Evolutionary conservation across 306 rosid genomes (phyloP), one percentile per base, ranked within the genome.

Genomic region (Trifolium repens): DNA sequence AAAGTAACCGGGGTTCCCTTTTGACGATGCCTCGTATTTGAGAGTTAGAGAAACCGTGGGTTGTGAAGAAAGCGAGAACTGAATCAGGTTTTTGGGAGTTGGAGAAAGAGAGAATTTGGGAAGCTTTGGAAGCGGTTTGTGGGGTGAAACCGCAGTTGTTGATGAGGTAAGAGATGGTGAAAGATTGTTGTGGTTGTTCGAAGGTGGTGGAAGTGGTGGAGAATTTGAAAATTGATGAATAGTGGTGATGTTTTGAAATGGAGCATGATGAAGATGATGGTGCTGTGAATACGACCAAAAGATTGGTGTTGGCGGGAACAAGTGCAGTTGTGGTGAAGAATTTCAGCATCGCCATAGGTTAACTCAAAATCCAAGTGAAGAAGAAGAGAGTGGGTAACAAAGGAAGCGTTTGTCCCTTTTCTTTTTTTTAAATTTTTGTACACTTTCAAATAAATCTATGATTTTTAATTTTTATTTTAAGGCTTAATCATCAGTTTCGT

Each of bases 121-220:
- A 78, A 71, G 71, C 75, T 42, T 76, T 80, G 58, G 69, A 37
- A 7, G 89, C 88, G 4, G 60, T 2, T 59, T 88, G 17, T 0
- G 27, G 84, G 24, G 89, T 69, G 44, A 86, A 84, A 2, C 80
- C 77, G 17, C 49, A 61, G 1, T 74, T 54, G 67, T 81, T 60
- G 69, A 67, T 27, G 79, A 88, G 85, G 77, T 85, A 84, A 6
- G 91, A 85, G 1, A 80, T 73, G 5, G 66, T 30, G 66, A 30
- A 60, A 6, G 70, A 40, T 5, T 40, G 52, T 5, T 39, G 52
- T 37, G 69, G 27, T 14, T 63, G 7, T 5, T 6, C 7, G 40
- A 4, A 13, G 19, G 52, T n/a, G 49, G 70, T 35, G 14, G 70
- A 65, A 65, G 52, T 39, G 52, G 50, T 39, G 34, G 10, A 39